Base-by-base conservation (phyloP, 768 basidiomycete genomes). In the Candolleomyces aberdarensis region DNA sequence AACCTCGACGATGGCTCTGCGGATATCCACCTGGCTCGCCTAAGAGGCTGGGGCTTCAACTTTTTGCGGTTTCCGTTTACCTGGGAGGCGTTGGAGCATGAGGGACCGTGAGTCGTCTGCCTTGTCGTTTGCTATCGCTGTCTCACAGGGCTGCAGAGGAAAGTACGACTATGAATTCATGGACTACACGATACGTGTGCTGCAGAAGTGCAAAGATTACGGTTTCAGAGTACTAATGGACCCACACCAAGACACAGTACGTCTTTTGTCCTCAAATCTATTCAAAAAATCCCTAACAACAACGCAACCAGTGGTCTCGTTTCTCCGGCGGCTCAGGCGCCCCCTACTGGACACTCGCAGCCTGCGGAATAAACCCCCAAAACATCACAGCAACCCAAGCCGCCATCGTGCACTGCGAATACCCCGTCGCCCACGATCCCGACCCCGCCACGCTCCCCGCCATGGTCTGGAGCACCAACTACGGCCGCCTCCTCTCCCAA, bases 401-500 rank as follows among this genome's bases (percentile, higher is more conserved):
- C 8, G 88, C 94, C 39, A 85, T 96, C 56, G 67, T 99, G 8
- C 95, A 98, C 71, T 88, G 84, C 73, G 96, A 98, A 75, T 98
- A 93, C 73, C 89, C 93, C 0, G 68, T 78, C 7, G 74, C 87
- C 0, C 79, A 81, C 49, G 68, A 73, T 0, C 82, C 92, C 5
- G 80, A 89, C 64, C 95, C 96, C 0, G 80, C 84, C 2, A 71
- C 83, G 0, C 81, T 94, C 62, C 96, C 97, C 5, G 86, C 90
- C 52, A 99, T 99, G 97, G 85, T 94, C 62, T 99, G 97, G 97
- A 86, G 88, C 7, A 98, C 96, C 26, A 98, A 98, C 70, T 98
- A 98, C 70, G 86, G 91, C 46, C 92, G 91, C 17, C 86, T 98
- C 31, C 84, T 89, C 55, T 86, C 87, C 19, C 91, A 94, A 70